Evolutionary conservation across 106 monocot genomes (phyloP), one percentile per base, ranked within the genome.

Genomic region (Amphibolis antarctica): DNA sequence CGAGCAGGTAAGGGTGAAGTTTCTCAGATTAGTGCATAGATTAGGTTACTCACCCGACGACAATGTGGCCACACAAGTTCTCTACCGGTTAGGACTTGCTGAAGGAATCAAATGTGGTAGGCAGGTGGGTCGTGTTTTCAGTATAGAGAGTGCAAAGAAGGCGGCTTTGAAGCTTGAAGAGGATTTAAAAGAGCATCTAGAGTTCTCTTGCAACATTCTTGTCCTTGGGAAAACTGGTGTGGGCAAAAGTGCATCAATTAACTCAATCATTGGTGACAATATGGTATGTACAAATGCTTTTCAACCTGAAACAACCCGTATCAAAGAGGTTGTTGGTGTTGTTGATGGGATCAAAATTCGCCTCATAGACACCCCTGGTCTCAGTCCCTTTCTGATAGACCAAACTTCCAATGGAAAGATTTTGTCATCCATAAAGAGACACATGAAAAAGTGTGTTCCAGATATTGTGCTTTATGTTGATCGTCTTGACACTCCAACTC

Each of bases 401-500:
- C 86, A 90, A 42, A 54, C 74, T 47, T 36, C 67, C 45, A 90
- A 87, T 44, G 76, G 74, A 59, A 96, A 74, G 54, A 81, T 90
- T 44, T 66, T 96, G 11, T 55, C 63, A 60, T 73, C 79, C 13
- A 77, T 96, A 48, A 86, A 87, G 75, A 90, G 72, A 64, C 78
- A 77, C 46, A 82, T 69, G 1, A 96, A 87, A 64, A 86, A 48
- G 49, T 85, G 74, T 44, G 77, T 82, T 11, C 96, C 96, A 7
- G 96, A 96, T 74, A 85, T 90, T 70, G 90, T 96, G 51, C 79
- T 96, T 10, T 96, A 96, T 80, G 84, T 90, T 14, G 96, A 96
- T 44, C 72, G 96, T 13, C 77, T 96, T 44, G 86, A 96, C 66
- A 85, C 72, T n/a, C 82, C 78, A 55, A 84, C 83, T 27, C 71